These are phyloP conservation scores for Eucalyptus cloeziana DNA, from an alignment of 345 rosid genomes.

Conservation along the genomic window DNA sequence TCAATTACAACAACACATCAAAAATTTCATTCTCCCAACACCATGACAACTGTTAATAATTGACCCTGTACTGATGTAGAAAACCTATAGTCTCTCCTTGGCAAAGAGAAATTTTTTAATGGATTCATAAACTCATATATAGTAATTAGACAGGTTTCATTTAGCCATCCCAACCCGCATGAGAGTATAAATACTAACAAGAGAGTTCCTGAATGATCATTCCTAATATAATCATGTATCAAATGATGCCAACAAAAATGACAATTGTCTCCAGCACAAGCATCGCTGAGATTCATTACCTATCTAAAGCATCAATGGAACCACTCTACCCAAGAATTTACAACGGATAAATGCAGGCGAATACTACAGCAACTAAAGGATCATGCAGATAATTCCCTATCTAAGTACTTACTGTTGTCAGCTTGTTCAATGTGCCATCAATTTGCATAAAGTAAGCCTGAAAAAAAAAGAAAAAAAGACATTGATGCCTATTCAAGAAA, in stretches of 20 bases:
- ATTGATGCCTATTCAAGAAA: background rate
- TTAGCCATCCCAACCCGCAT: background rate
- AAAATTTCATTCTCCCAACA: background rate
- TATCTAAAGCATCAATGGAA: background rate
- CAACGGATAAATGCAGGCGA: background rate
- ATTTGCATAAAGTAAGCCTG: conserved; percentile 98
- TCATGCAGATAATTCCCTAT: background rate
- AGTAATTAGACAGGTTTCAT: background rate
- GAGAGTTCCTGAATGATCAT: background rate
- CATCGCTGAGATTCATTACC: background rate
- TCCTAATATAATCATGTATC: background rate
- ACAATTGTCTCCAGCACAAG: background rate
- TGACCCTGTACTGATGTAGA: background rate
- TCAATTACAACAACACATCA: background rate
- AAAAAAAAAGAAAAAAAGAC: background rate
- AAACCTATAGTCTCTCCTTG: background rate
- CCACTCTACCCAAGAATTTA: background rate
- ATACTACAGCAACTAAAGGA: background rate
- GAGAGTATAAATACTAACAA: background rate
- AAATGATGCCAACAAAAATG: background rate
- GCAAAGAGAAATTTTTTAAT: background rate
- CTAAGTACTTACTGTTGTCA: conserved; percentile 43
- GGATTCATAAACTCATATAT: background rate
- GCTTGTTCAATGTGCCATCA: conserved; percentile 85
- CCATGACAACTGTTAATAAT: background rate